These are phyloP conservation scores for Aspergillus carlsbadensis DNA, from an alignment of 495 filamentous ascomycete genomes.

Conservation along the genomic window DNA sequence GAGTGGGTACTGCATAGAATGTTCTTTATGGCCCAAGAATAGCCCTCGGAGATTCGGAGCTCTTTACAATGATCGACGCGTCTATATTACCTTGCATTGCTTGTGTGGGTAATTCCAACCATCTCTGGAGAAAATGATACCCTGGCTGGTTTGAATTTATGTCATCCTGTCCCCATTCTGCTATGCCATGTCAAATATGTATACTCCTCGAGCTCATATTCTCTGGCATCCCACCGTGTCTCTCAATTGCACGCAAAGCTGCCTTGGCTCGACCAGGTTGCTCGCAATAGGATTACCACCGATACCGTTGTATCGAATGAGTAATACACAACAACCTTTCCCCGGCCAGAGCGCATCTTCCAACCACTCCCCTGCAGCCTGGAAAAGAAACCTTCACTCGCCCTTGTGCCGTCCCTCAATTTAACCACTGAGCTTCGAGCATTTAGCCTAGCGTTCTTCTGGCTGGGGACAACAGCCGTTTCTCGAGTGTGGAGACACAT, in stretches of 20 bases:
- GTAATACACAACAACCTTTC: constrained; percentile 8
- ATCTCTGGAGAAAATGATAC: no score
- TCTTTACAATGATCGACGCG: not conserved
- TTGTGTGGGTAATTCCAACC: no score
- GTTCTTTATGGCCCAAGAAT: not conserved
- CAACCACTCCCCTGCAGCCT: not conserved
- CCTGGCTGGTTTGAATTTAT: no score
- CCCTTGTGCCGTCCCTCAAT: not conserved
- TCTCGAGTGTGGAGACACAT: not conserved
- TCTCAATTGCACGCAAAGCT: no score
- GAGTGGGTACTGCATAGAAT: not conserved
- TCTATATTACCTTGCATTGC: not conserved
- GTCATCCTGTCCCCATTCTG: no score
- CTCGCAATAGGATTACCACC: no score
- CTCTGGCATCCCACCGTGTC: no score
- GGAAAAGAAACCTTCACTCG: not conserved
- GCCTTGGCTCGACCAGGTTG: no score
- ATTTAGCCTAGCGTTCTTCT: not conserved
- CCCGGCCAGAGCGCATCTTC: not conserved
- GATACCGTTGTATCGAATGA: constrained; percentile 9
- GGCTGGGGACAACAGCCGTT: not conserved
- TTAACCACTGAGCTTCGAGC: constrained; percentile 1
- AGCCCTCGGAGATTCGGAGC: not conserved
- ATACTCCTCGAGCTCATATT: no score
- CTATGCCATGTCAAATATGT: no score